Base-by-base conservation (phyloP, 352 stramenopile genomes). In the Nothophytophthora sp. region DNA sequence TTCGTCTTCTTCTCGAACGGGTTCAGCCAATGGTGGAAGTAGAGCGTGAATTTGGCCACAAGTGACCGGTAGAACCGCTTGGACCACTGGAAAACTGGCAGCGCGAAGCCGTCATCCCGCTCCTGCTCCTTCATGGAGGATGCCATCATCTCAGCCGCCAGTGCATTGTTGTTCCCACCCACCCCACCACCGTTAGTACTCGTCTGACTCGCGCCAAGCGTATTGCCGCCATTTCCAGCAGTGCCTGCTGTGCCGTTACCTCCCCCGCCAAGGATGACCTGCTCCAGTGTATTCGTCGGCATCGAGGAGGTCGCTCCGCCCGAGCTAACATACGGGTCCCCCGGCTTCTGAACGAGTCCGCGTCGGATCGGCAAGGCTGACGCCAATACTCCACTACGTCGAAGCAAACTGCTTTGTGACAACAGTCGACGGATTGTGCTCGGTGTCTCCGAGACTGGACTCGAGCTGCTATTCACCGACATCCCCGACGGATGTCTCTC, bases 51-150 rank as follows among this genome's bases (percentile, higher is more conserved):
- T 56, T 93, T 94, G 47, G 83, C 81, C 19, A 94, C 73, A 34
- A 94, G 70, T 24, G 81, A 90, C n/a, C 83, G 73, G 50, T 88
- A 92, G 42, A 94, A 90, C 7, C 81, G 67, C 50, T 85, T 84
- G 2, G 81, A 82, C 83, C 83, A 94, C 50, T 90, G 81, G 53
- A 85, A 91, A 33, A 94, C 77, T 2, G 83, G 83, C 15, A 94
- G 45, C 42, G 76, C 73, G 55, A 90, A 94, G 5, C 79, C 81
- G 38, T 94, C 80, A 32, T 92, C 80, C 15, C 78, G 78, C 46
- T 86, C 82, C 48, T 90, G 75, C 33, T 71, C 85, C 44, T 84
- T 80, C 53, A 89, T 75, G 1, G 78, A 87, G 15, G 76, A 74
- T 20, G 79, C 81, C 47, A 92, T 92, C 78, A 92, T 90, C 67